phyloP scores from a whole-genome alignment of 2,329 filamentous ascomycete genomes.

The Hirsutella minnesotensis region DNA sequence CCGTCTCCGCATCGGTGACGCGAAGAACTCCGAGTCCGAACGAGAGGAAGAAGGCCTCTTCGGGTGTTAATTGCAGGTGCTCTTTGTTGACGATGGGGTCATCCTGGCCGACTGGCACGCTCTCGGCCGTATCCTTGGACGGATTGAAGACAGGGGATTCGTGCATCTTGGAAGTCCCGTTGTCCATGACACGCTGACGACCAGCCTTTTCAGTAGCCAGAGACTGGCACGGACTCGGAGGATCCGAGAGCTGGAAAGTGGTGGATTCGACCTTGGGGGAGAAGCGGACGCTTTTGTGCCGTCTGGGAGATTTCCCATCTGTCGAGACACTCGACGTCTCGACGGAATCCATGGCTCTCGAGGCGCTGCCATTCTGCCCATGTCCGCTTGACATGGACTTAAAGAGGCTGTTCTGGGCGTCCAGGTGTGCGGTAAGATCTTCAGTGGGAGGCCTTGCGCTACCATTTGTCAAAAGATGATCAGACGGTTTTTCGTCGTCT shows the following conservation, averaged over 20 bases:
- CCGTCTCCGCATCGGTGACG: constrained; percentile 40
- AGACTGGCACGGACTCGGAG: constrained; percentile 33
- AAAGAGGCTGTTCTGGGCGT: neutral
- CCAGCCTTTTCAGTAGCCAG: constrained; percentile 10
- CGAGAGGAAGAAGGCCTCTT: constrained; percentile 83
- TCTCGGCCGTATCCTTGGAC: neutral
- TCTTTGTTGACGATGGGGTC: constrained; percentile 44
- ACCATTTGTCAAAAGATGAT: neutral
- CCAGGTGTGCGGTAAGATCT: too few relatives aligned
- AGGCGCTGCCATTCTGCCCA: neutral
- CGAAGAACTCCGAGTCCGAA: constrained; percentile 69
- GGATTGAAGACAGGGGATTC: neutral
- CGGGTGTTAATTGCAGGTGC: constrained; percentile 80
- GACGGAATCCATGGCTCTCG: constrained; percentile 3
- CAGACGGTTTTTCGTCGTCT: neutral
- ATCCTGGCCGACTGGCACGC: neutral
- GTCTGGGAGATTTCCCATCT: constrained; percentile 20
- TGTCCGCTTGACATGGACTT: neutral
- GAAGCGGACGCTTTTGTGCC: constrained; percentile 57
- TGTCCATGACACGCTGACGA: neutral
- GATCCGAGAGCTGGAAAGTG: constrained; percentile 42
- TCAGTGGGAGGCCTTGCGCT: neutral
- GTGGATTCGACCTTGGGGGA: constrained; percentile 55
- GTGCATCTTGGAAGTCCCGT: neutral
- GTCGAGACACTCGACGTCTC: constrained; percentile 9